Conservation (phyloP, 1,284 basidiomycete species). For the Earliella scabrosa region DNA sequence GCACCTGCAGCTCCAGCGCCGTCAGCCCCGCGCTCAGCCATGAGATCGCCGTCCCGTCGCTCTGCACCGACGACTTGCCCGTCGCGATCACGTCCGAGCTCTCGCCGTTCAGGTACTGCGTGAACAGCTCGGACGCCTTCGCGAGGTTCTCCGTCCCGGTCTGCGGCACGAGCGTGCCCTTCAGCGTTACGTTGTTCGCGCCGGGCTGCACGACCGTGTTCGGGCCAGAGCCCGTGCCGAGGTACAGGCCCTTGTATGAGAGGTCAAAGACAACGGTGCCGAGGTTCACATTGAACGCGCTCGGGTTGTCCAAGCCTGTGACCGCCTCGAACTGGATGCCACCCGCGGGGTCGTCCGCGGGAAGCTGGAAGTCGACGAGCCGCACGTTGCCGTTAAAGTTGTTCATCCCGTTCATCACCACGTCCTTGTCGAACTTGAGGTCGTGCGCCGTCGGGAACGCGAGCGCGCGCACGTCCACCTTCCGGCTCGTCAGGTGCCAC, state of each 20-base stretch:
- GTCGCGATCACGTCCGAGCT: conserved; percentile 61
- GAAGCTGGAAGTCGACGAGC: conserved; percentile 72
- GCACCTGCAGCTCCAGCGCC: conserved; percentile 60
- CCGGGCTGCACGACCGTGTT: conserved; percentile 58
- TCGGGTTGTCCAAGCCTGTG: conserved; percentile 66
- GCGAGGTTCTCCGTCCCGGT: conserved; percentile 51
- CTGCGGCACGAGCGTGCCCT: conserved; percentile 64
- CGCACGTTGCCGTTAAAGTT: conserved; percentile 64
- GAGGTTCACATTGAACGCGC: conserved; percentile 72
- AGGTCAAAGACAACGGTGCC: conserved; percentile 74
- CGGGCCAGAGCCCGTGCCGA: conserved; percentile 61
- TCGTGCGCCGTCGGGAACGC: conserved; percentile 69
- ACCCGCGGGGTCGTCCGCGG: conserved; percentile 68
- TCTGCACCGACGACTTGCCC: conserved; percentile 61
- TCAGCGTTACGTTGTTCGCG: conserved; percentile 63
- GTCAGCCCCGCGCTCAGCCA: conserved; percentile 73
- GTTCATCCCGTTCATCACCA: conserved; percentile 65
- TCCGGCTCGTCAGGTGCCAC: conserved; percentile 65
- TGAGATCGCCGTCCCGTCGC: conserved; percentile 55
- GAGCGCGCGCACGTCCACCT: conserved; percentile 68
- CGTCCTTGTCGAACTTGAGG: conserved; percentile 61
- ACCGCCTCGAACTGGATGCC: conserved; percentile 71
- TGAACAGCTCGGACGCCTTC: conserved; percentile 68
- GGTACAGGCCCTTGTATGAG: conserved; percentile 59
- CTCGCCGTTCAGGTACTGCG: conserved; percentile 74